Evolutionary conservation across 805 yeast genomes (phyloP).

Genomic region (Candida tammaniensis): DNA sequence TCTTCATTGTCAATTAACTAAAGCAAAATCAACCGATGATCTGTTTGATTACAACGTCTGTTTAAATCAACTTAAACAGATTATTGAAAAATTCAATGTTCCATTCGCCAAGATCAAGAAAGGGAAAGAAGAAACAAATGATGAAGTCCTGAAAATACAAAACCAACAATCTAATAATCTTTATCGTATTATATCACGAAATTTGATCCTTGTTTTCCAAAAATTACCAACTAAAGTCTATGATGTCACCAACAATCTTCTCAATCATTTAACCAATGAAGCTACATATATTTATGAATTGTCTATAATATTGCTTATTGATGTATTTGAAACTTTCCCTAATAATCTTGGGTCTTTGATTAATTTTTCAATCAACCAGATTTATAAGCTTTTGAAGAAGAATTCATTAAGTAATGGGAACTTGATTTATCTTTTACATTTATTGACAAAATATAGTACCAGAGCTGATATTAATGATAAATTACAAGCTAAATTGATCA

Average conservation of each 20-base stretch:
- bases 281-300: slow-evolving; percentile 18
- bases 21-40: neutral
- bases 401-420: slow-evolving; percentile 22
- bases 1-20: slow-evolving; percentile 3
- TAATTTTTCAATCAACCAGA: slow-evolving; percentile 30
- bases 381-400: slow-evolving; percentile 40
- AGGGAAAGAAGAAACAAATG: slow-evolving; percentile 9
- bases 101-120: slow-evolving; percentile 10
- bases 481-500: slow-evolving; percentile 32
- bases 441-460: slow-evolving; percentile 32
- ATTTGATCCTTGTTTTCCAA: slow-evolving; percentile 23
- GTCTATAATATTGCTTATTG: slow-evolving; percentile 32
- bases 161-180: slow-evolving; percentile 15
- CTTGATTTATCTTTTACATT: slow-evolving; percentile 29
- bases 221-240: slow-evolving; percentile 32
- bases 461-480: slow-evolving; percentile 41
- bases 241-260: slow-evolving; percentile 35
- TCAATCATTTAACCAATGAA: slow-evolving; percentile 22
- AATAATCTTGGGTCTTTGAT: slow-evolving; percentile 34
- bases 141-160: neutral
- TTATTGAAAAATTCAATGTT: slow-evolving; percentile 23
- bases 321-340: slow-evolving; percentile 36
- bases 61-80: slow-evolving; percentile 22
- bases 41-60: slow-evolving; percentile 16
- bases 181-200: slow-evolving; percentile 27